Evolutionary conservation across 495 filamentous ascomycete species (phyloP).

Genomic region (Tuber indicum): DNA sequence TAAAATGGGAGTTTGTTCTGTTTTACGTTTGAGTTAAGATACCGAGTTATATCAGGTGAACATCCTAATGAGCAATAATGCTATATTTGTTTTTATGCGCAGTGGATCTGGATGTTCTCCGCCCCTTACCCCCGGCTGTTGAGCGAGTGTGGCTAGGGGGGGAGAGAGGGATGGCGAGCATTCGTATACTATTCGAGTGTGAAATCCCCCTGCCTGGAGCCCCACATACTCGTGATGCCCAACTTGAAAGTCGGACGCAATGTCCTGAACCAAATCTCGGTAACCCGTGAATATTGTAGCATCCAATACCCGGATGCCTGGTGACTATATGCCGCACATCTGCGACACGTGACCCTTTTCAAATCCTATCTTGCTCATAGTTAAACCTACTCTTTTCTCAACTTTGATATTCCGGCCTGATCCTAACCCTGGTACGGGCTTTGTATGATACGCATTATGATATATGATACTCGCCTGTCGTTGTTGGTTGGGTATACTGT

Average conservation of each 20-base stretch:
- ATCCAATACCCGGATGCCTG: not conserved
- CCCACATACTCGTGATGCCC: not conserved
- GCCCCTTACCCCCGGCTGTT: not conserved
- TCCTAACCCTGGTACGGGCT: too few relatives aligned
- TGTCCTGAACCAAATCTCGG: not conserved
- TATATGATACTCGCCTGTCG: too few relatives aligned
- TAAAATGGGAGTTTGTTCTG: not conserved
- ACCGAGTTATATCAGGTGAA: not conserved
- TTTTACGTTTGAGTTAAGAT: not conserved
- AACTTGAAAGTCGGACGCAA: too few relatives aligned
- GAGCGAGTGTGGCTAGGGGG: not conserved
- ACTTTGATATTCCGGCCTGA: too few relatives aligned
- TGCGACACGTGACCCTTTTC: too few relatives aligned
- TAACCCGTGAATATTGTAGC: not conserved
- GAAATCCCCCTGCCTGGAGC: not conserved
- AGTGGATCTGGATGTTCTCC: not conserved
- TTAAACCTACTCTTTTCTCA: too few relatives aligned
- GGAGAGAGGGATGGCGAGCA: not conserved
- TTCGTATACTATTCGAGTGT: not conserved
- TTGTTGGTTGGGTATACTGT: too few relatives aligned
- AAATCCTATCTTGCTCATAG: too few relatives aligned
- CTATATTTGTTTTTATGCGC: not conserved
- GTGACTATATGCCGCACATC: too few relatives aligned
- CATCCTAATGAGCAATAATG: not conserved
- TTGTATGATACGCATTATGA: too few relatives aligned